Evolutionary conservation across 1,284 basidiomycete species (phyloP).

Genomic region (Earliella scabrosa): DNA sequence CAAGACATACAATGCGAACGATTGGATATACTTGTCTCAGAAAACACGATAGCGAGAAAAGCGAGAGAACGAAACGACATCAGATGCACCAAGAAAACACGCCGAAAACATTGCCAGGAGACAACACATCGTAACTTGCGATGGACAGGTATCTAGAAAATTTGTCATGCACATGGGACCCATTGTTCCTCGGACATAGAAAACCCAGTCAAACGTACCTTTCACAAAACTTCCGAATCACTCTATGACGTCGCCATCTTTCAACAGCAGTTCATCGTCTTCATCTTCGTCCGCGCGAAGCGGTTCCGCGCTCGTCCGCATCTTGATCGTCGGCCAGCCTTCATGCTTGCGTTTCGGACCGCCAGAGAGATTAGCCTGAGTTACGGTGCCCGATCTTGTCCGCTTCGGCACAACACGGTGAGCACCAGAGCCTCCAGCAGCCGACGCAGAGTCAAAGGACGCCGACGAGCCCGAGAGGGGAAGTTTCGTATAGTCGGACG

Average conservation of each 20-base stretch:
- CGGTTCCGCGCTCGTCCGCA: conserved; percentile 31
- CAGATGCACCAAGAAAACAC: neutral
- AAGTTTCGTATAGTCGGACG: conserved; percentile 43
- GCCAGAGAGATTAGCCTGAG: conserved; percentile 23
- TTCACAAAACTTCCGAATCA: no score
- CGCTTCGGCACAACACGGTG: conserved; percentile 22
- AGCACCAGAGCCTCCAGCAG: conserved; percentile 2
- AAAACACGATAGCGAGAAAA: neutral
- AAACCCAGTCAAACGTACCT: no score
- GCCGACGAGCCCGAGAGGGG: conserved; percentile 15
- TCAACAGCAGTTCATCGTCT: conserved; percentile 40
- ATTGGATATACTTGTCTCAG: neutral
- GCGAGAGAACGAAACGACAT: neutral
- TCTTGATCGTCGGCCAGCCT: conserved; percentile 31
- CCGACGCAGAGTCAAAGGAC: conserved; percentile 12
- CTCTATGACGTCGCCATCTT: conserved; percentile 30
- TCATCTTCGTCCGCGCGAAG: conserved; percentile 29
- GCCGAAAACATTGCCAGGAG: neutral
- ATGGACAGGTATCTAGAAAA: no score
- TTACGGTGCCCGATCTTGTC: conserved; percentile 37
- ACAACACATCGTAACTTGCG: neutral
- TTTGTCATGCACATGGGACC: neutral
- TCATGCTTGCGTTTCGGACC: conserved; percentile 19
- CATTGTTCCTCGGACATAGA: no score
- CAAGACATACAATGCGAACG: neutral